These are phyloP conservation scores for Botryotinia convoluta DNA, from an alignment of 2,329 filamentous ascomycete genomes.

Conservation along the genomic window DNA sequence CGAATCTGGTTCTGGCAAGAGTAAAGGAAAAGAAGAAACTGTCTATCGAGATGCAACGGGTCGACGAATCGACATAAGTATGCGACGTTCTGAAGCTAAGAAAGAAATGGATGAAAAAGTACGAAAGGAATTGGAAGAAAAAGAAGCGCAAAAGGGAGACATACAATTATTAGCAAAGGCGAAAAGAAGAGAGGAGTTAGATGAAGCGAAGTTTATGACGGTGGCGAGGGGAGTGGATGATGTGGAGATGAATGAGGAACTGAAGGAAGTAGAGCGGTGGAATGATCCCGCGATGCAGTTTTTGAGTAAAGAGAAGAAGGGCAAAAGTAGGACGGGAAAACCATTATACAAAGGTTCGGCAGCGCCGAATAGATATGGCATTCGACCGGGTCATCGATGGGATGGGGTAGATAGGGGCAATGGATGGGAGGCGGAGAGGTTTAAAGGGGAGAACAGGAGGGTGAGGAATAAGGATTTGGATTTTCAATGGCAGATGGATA, in stretches of 20 bases:
- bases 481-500: constrained; percentile 97
- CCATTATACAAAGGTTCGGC: constrained; percentile 71
- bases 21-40: constrained; percentile 65
- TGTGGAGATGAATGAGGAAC: constrained; percentile 76
- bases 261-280: constrained; percentile 78
- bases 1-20: constrained; percentile 40
- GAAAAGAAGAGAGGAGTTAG: constrained; percentile 62
- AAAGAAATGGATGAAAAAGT: constrained; percentile 71
- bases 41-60: constrained; percentile 95
- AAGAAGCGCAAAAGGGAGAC: constrained; percentile 75
- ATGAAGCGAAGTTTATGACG: constrained; percentile 79
- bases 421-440: constrained; percentile 91
- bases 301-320: constrained; percentile 48
- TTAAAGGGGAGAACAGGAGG: constrained; percentile 78
- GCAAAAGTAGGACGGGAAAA: constrained; percentile 32
- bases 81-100: constrained; percentile 86
- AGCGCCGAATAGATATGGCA: constrained; percentile 89
- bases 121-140: constrained; percentile 60
- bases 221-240: constrained; percentile 83
- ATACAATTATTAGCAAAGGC: constrained; percentile 72
- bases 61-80: constrained; percentile 86
- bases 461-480: constrained; percentile 76
- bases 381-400: constrained; percentile 89
- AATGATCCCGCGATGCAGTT: constrained; percentile 91
- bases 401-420: constrained; percentile 94